Base-by-base conservation (phyloP, 768 basidiomycete species). In the Boletus sensibilis region DNA sequence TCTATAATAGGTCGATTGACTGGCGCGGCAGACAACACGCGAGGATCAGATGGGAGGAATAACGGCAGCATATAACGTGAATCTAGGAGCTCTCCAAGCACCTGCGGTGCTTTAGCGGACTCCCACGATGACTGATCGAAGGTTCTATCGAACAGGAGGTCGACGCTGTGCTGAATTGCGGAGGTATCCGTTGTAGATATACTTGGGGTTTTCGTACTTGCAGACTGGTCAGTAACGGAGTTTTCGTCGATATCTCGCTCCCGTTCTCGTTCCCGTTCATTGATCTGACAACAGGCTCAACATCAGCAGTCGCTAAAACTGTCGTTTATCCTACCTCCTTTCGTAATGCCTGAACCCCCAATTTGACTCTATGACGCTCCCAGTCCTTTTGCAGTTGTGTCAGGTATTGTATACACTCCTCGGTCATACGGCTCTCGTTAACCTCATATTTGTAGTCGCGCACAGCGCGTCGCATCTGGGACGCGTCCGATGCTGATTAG, bases 321-420 rank as follows among this genome's bases (percentile, higher is more conserved):
- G 46, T 23, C 20, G 1, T 46, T 46, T 40, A 60, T 14, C 55
- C 53, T 57, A 92, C 90, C 83, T 94, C 91, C 73, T 87, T 90
- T 57, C 89, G 86, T 34, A 94, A 75, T 10, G 87, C 86, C 65
- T 92, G 88, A 10, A 96, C 92, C 4, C 92, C 91, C 33, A 90
- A 76, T 67, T 92, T 90, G 33, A 95, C 85, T 42, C 94, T 80
- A 69, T 92, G 88, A 54, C 92, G 78, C 72, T 99, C 96, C 96
- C 96, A 99, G 68, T 98, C 95, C 67, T 92, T 95, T 74, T 98
- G 95, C 10, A 99, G 77, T 65, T 98, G 96, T 3, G 85, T 89
- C 27, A 98, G 82, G 65, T 98, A 98, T 74, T 97, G 92, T 38
- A 84, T 79, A 67, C 96, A 98, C 70, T 99, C 97, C 23, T 98